Evolutionary conservation across 2,329 filamentous ascomycete species (phyloP), one percentile per base, ranked within the genome.

Genomic region (Bipolaris sorokiniana): DNA sequence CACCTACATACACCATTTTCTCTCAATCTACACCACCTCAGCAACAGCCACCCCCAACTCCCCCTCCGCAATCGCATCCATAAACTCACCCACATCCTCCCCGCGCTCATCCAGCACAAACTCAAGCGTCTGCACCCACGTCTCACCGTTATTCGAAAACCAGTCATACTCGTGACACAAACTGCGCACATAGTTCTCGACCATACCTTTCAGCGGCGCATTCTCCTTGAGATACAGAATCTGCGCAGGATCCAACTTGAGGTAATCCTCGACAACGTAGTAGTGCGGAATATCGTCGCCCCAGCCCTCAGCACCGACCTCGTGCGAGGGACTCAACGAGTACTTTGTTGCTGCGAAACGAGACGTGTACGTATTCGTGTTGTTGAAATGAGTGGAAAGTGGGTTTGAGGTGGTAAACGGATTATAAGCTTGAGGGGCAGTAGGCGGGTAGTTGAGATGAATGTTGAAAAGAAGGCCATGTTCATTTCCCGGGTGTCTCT

Each of bases 51-150:
- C 74, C 79, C 97, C 61, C 86, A 90, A 65, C 86, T 91, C 78
- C 79, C 96, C 57, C 81, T 90, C 69, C 84, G 88, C 71, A 86
- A 89, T 53, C 82, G 89, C 59, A 78, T 86, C 44, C 83, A 87
- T 70, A 86, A 97, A 70, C 42, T 80, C 81, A 33, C 76, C 76
- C 6, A 82, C 69, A 61, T 85, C 80, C 44, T 81, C 79, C 0
- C 83, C 84, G 7, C 86, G 71, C 70, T 87, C 82, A 51, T 76
- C 77, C 56, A 87, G 67, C 40, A 88, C 84, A 76, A 79, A 82
- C 50, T 81, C 80, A 45, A 87, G 65, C 28, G 86, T 88, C 75
- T 87, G 83, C 13, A 79, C 81, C 68, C 85, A 85, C 36, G 85
- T 87, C 72, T 87, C 84, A 1, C 86, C 86, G 58, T 87, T 87